These are phyloP conservation scores for Saitozyma podzolica DNA, from an alignment of 768 basidiomycete species.

Conservation along the genomic window DNA sequence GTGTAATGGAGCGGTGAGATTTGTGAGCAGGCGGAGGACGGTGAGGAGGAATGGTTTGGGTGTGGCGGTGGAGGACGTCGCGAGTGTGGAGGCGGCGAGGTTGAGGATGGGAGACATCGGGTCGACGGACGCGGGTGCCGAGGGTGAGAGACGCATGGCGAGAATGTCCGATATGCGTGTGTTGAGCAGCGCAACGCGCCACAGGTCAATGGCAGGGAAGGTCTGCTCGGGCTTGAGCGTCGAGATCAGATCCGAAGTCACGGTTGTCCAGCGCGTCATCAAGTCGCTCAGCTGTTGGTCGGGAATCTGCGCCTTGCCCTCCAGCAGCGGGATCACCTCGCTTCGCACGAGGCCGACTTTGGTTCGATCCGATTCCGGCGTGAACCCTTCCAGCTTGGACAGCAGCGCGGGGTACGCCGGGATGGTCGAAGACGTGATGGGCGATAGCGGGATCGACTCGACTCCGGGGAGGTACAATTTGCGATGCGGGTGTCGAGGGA, in stretches of 20 bases:
- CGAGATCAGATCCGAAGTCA: constrained; percentile 13
- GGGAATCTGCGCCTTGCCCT: constrained; percentile 16
- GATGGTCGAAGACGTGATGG: constrained; percentile 24
- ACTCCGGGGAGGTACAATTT: constrained; percentile 34
- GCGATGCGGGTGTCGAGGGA: constrained; percentile 37
- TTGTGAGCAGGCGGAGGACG: constrained; percentile 46
- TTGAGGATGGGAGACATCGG: constrained; percentile 29
- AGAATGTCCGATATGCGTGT: constrained; percentile 19
- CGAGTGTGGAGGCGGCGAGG: constrained; percentile 19
- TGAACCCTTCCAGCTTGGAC: constrained; percentile 36
- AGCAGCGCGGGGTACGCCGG: constrained; percentile 34
- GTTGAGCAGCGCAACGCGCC: constrained; percentile 34
- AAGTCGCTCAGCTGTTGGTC: constrained; percentile 12
- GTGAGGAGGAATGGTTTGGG: constrained; percentile 51
- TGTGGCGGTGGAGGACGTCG: constrained; percentile 11
- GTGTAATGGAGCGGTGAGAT: constrained; percentile 40
- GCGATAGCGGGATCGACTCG: constrained; percentile 23
- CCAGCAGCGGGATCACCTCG: constrained; percentile 29
- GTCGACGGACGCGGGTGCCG: constrained; percentile 8
- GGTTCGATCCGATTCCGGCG: background rate
- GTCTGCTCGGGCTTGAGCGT: constrained; percentile 35
- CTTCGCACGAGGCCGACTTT: constrained; percentile 12
- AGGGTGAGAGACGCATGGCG: constrained; percentile 18
- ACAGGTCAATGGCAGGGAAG: constrained; percentile 43
- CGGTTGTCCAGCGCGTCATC: constrained; percentile 17